A percentile compares a stretch with the other conserved stretches of the same genome.
Conservation (phyloP, 1,284 basidiomycete genomes). For the Wallemia hederae region DNA sequence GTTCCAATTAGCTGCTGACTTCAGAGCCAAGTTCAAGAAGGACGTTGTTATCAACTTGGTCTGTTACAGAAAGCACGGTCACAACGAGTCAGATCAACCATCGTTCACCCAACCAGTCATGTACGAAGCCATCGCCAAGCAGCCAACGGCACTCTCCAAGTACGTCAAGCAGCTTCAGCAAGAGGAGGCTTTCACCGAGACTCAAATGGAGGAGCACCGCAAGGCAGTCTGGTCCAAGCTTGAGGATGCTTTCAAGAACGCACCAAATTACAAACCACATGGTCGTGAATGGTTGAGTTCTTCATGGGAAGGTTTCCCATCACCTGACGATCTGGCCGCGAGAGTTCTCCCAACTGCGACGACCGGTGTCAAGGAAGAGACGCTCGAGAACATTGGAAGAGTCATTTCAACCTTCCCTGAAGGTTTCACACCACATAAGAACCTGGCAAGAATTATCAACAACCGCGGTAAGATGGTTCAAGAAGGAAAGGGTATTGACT, state of each 20-base stretch:
- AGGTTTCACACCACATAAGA: conserved; percentile 66
- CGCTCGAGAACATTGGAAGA: conserved; percentile 60
- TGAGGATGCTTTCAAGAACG: conserved; percentile 63
- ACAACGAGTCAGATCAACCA: conserved; percentile 98
- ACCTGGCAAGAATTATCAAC: conserved; percentile 71
- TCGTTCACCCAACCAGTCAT: conserved; percentile 96
- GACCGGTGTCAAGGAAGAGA: conserved; percentile 51
- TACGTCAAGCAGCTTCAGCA: conserved; percentile 75
- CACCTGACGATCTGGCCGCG: conserved; percentile 80
- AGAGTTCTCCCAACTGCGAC: conserved; percentile 60
- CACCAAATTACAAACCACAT: conserved; percentile 82
- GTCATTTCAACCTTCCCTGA: conserved; percentile 58
- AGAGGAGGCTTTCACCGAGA: conserved; percentile 77
- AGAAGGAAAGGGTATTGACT: conserved; percentile 79
- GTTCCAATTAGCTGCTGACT: conserved; percentile 90
- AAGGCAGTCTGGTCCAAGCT: conserved; percentile 99
- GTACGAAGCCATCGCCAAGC: conserved; percentile 90
- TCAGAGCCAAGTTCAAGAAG: conserved; percentile 93
- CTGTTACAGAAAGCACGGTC: conserved; percentile 93
- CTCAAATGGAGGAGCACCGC: conserved; percentile 93
- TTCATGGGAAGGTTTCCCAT: conserved; percentile 96
- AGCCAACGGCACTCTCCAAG: conserved; percentile 67
- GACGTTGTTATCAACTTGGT: conserved; percentile 97
- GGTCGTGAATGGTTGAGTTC: conserved; percentile 90
- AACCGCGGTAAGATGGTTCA: conserved; percentile 67